These are phyloP conservation scores for Teratosphaeria destructans DNA, from an alignment of 2,329 filamentous ascomycete genomes.

Conservation along the genomic window DNA sequence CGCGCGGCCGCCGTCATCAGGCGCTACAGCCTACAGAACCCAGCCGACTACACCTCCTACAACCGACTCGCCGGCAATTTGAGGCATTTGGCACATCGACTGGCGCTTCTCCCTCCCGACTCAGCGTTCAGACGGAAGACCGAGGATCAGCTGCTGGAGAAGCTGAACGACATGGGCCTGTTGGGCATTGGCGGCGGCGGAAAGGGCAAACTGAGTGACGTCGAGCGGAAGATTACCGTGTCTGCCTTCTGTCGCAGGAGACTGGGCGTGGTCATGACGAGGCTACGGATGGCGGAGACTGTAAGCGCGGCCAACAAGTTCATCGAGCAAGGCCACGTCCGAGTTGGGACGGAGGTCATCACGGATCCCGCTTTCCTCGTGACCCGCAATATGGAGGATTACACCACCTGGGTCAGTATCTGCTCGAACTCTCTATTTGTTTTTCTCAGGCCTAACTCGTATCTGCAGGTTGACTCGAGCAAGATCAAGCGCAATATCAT, in stretches of 20 bases:
- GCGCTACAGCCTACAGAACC: constrained; percentile 84
- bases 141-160: constrained; percentile 78
- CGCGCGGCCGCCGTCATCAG: constrained; percentile 69
- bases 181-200: constrained; percentile 56
- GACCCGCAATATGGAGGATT: constrained; percentile 77
- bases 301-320: constrained; percentile 71
- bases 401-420: constrained; percentile 51
- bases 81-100: constrained; percentile 77
- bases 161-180: constrained; percentile 87
- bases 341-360: constrained; percentile 81
- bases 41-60: constrained; percentile 62
- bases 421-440: background rate
- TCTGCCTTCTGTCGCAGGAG: constrained; percentile 75
- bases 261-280: constrained; percentile 82
- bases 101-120: constrained; percentile 69
- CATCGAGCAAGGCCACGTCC: constrained; percentile 77
- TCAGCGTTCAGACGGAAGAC: constrained; percentile 71
- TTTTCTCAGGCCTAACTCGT: background rate
- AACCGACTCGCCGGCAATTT: constrained; percentile 50
- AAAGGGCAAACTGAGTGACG: constrained; percentile 52
- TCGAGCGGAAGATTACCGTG: constrained; percentile 83
- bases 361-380: constrained; percentile 86
- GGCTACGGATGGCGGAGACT: constrained; percentile 83
- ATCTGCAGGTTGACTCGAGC: constrained; percentile 72
- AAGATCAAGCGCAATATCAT: constrained; percentile 97